A percentile compares a stretch with the other conserved stretches of the same genome.
Conservation (phyloP, 768 basidiomycete genomes). For the Pulveroboletus frians region DNA sequence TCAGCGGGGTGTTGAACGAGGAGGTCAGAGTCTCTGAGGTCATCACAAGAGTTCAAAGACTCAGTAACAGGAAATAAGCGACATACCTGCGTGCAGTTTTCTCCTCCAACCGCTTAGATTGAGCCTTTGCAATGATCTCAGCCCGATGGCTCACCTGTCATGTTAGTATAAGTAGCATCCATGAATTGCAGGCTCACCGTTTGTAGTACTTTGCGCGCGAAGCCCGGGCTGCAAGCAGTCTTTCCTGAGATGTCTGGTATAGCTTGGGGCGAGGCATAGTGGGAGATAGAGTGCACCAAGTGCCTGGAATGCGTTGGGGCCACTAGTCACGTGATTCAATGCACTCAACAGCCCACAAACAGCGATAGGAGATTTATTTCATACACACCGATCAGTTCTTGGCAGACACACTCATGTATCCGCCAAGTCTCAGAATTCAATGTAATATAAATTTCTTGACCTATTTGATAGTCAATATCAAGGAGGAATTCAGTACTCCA, state of each 20-base stretch:
- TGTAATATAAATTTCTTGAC: too few relatives aligned
- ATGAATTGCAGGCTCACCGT: not conserved
- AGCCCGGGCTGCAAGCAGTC: not conserved
- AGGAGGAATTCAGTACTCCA: too few relatives aligned
- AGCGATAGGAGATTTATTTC: too few relatives aligned
- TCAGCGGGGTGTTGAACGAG: not conserved
- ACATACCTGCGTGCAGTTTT: not conserved
- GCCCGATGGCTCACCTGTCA: not conserved
- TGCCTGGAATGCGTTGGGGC: too few relatives aligned
- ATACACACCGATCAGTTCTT: too few relatives aligned
- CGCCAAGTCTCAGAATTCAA: too few relatives aligned
- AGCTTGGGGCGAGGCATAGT: not conserved
- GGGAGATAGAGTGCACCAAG: too few relatives aligned
- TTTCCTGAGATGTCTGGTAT: not conserved
- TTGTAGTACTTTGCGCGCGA: not conserved
- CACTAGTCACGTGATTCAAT: too few relatives aligned
- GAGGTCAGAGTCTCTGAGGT: not conserved
- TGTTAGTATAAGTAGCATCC: not conserved
- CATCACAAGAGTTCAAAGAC: not conserved
- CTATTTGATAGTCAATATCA: too few relatives aligned
- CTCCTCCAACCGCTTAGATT: not conserved
- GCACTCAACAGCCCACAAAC: too few relatives aligned
- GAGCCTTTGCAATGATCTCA: not conserved
- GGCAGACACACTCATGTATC: too few relatives aligned
- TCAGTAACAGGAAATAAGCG: not conserved